Evolutionary conservation across 202 grass and related monocot genomes (phyloP).

Genomic region (Carex arenaria): DNA sequence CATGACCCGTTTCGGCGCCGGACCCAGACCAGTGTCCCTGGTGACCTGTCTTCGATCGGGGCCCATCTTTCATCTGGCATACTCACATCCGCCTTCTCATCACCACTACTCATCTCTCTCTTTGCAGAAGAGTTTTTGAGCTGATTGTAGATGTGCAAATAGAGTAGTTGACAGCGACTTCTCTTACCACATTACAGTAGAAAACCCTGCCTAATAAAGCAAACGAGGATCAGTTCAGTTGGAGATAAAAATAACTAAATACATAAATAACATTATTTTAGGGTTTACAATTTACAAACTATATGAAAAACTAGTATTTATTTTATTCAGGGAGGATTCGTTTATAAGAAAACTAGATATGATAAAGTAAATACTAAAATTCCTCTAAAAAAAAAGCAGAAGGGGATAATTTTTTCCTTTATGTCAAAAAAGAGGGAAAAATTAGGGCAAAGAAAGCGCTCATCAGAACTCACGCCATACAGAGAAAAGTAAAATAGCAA

Average conservation of each 20-base stretch:
- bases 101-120: conserved; percentile 40
- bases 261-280: not conserved
- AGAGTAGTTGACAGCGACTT: not conserved
- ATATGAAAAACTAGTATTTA: not conserved
- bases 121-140: not conserved
- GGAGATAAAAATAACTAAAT: not conserved
- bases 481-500: not conserved
- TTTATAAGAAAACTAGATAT: not conserved
- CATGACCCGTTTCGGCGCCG: conserved; percentile 96
- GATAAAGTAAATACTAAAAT: conserved; percentile 3
- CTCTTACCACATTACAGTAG: conserved; percentile 2
- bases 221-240: not conserved
- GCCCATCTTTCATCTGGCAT: conserved; percentile 19
- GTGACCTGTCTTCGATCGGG: conserved; percentile 42
- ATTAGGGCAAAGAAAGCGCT: not conserved
- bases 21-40: conserved; percentile 81
- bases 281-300: not conserved
- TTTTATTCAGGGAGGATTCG: not conserved
- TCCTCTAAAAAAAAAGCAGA: not conserved
- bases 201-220: conserved; percentile 7
- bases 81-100: conserved; percentile 23
- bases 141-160: not conserved
- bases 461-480: not conserved
- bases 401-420: not conserved
- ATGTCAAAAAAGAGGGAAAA: not conserved